Evolutionary conservation across 371 early-diverging fungal genomes (phyloP).

Genomic region (Actinomucor elegans): DNA sequence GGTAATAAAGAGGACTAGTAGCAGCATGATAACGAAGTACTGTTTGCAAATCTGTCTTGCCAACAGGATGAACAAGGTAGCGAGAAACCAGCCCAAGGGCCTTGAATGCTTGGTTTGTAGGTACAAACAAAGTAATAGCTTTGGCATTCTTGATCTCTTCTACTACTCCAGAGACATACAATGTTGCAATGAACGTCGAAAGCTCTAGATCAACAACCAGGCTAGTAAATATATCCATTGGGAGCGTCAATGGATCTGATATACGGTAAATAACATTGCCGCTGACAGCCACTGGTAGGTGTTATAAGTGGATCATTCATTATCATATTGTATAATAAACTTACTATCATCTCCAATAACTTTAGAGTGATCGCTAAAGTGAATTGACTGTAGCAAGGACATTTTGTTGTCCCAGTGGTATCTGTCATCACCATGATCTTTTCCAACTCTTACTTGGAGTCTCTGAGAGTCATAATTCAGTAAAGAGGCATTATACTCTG

Average conservation of each 20-base stretch:
- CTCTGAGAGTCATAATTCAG: slow-evolving; percentile 14
- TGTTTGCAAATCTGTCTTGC: slow-evolving; percentile 32
- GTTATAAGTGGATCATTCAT: background rate
- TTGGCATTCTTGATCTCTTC: slow-evolving; percentile 35
- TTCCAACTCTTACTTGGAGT: slow-evolving; percentile 11
- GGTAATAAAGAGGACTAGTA: slow-evolving; percentile 36
- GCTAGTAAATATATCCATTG: slow-evolving; percentile 30
- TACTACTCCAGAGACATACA: slow-evolving; percentile 35
- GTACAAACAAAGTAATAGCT: slow-evolving; percentile 57
- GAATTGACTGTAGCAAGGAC: slow-evolving; percentile 21
- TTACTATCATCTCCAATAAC: slow-evolving; percentile 29
- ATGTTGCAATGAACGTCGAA: slow-evolving; percentile 41
- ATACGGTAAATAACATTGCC: slow-evolving; percentile 35
- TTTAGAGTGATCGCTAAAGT: slow-evolving; percentile 26
- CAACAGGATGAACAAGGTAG: slow-evolving; percentile 41
- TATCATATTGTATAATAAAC: no score
- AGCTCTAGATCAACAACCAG: slow-evolving; percentile 39
- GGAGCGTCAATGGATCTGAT: slow-evolving; percentile 31
- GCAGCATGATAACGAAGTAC: slow-evolving; percentile 45
- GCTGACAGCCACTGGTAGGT: slow-evolving; percentile 19
- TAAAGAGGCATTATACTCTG: slow-evolving; percentile 27
- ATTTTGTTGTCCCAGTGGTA: no score
- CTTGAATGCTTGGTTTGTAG: slow-evolving; percentile 49
- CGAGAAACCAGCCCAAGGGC: slow-evolving; percentile 47
- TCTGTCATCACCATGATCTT: background rate